phyloP scores from a whole-genome alignment of 2,329 filamentous ascomycete species.

The Botrytis tulipae region DNA sequence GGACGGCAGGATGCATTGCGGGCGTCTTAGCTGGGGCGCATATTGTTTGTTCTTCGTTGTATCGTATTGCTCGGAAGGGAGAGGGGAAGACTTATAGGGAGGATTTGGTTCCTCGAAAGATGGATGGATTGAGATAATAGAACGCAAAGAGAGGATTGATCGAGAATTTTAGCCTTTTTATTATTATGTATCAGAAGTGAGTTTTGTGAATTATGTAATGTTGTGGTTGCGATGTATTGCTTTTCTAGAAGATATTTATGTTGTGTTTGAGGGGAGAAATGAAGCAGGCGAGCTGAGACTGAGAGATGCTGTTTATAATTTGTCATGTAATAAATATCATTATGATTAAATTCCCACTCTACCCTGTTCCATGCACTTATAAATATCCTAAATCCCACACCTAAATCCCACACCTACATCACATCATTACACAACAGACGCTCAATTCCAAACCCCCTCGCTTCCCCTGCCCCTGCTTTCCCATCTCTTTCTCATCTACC shows the following conservation, averaged over 20 bases:
- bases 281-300: background rate
- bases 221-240: background rate
- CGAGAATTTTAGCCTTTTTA: background rate
- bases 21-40: conserved; percentile 24
- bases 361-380: background rate
- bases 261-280: background rate
- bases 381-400: background rate
- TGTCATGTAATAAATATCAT: background rate
- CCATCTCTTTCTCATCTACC: background rate
- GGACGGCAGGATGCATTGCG: conserved; percentile 24
- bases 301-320: background rate
- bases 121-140: conserved; percentile 6
- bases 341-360: background rate
- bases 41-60: conserved; percentile 16
- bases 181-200: background rate
- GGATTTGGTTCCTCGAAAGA: background rate
- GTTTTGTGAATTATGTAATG: background rate
- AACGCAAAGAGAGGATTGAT: background rate
- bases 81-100: background rate
- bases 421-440: background rate
- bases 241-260: background rate
- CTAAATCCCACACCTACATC: background rate
- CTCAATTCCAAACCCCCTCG: too few relatives aligned
- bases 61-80: conserved; percentile 5
- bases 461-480: background rate